These are phyloP conservation scores for Aspergillus thermomutatus DNA, from an alignment of 2,329 filamentous ascomycete genomes.

Conservation along the genomic window DNA sequence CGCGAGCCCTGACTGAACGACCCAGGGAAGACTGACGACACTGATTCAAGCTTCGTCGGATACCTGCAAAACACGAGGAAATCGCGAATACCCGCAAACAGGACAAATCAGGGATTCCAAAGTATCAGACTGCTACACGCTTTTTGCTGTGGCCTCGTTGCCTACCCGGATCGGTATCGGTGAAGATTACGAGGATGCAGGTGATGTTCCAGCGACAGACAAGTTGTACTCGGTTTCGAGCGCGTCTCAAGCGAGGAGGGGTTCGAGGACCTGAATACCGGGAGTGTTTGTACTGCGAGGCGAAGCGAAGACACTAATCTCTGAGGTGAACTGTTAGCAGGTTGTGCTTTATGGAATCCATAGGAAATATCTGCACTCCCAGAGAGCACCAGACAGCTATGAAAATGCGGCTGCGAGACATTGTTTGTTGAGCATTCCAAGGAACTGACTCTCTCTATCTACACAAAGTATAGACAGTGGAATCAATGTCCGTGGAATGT, in stretches of 20 bases:
- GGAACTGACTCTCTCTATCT: background rate
- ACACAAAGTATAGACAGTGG: background rate
- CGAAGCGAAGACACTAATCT: background rate
- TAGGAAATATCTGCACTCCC: background rate
- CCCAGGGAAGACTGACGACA: constrained; percentile 8
- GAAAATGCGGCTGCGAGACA: background rate
- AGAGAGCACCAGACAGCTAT: background rate
- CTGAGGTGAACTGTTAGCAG: background rate
- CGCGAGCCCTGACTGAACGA: background rate
- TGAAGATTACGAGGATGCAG: background rate
- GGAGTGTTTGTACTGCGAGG: background rate
- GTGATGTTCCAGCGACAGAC: background rate
- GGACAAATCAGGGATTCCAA: background rate
- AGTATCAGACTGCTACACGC: background rate
- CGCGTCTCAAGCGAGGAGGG: background rate
- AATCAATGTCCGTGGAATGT: background rate
- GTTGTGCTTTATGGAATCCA: background rate
- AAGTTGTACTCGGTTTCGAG: background rate
- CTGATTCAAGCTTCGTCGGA: constrained; percentile 9
- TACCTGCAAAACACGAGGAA: constrained; percentile 7
- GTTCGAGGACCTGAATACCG: background rate
- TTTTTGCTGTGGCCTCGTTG: background rate
- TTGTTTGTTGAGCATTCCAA: too few species aligned
- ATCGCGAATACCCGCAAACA: background rate
- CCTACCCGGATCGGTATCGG: background rate